Evolutionary conservation across 1,284 basidiomycete genomes (phyloP).

Genomic region (Apiotrichum veenhuisii): DNA sequence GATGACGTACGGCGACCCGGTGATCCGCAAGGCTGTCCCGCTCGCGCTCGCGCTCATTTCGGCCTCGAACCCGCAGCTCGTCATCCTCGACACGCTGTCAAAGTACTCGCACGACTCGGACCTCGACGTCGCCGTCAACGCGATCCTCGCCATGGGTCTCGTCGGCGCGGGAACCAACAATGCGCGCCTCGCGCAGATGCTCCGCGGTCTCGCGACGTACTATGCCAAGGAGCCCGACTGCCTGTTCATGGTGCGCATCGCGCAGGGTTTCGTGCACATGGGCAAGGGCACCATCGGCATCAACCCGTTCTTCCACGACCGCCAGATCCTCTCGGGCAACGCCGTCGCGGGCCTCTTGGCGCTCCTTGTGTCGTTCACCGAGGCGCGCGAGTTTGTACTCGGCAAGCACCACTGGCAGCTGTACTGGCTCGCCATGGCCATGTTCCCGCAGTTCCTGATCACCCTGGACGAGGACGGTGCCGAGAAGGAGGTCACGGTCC

Average conservation of each 20-base stretch:
- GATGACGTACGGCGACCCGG: constrained; percentile 98
- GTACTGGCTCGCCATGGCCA: constrained; percentile 88
- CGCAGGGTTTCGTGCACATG: constrained; percentile 97
- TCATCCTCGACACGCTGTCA: constrained; percentile 95
- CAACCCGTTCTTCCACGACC: constrained; percentile 94
- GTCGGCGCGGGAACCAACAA: constrained; percentile 99
- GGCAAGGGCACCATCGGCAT: constrained; percentile 98
- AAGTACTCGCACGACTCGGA: constrained; percentile 99
- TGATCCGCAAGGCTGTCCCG: constrained; percentile 90
- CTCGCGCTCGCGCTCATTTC: constrained; percentile 92
- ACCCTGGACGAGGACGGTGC: constrained; percentile 90
- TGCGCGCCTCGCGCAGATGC: constrained; percentile 94
- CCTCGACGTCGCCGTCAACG: constrained; percentile 89
- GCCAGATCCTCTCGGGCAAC: constrained; percentile 81
- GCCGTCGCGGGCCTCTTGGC: constrained; percentile 90
- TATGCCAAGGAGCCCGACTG: constrained; percentile 98
- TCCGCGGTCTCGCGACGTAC: constrained; percentile 91
- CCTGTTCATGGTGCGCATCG: constrained; percentile 92
- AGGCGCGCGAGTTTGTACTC: constrained; percentile 85
- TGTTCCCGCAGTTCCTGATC: constrained; percentile 98
- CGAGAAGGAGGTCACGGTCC: constrained; percentile 79
- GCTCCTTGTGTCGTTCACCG: constrained; percentile 85
- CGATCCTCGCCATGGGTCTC: constrained; percentile 98
- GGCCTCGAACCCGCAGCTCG: constrained; percentile 92
- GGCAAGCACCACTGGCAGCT: constrained; percentile 99